Percentiles rank a stretch among this genome's conserved stretches.
Evolutionary conservation across 768 basidiomycete genomes (phyloP).

Genomic region (Leccinellum albellum): DNA sequence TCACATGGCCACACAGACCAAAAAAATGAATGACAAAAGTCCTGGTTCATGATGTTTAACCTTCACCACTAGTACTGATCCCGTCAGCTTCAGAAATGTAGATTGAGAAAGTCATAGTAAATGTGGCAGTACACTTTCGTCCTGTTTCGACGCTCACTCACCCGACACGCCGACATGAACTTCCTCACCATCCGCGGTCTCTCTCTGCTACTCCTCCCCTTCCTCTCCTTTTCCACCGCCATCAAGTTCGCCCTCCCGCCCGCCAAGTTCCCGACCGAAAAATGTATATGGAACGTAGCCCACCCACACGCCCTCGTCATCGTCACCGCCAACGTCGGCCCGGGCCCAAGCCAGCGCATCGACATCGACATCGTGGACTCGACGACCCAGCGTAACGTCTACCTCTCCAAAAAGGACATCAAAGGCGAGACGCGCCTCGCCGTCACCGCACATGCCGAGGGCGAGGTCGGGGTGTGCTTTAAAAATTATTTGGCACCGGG

Average conservation of each 20-base stretch:
- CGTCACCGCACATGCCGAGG: slow-evolving; percentile 88
- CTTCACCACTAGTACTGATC: too few species aligned
- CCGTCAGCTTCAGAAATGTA: too few species aligned
- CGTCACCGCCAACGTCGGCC: slow-evolving; percentile 89
- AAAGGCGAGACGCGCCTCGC: slow-evolving; percentile 90
- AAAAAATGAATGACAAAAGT: too few species aligned
- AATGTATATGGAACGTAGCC: slow-evolving; percentile 95
- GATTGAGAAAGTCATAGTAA: too few species aligned
- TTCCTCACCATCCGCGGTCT: neutral
- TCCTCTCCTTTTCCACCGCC: slow-evolving; percentile 39
- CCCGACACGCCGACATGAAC: slow-evolving; percentile 2
- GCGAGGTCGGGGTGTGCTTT: slow-evolving; percentile 95
- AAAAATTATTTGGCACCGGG: slow-evolving; percentile 74
- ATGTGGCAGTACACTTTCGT: neutral
- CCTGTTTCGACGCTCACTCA: neutral
- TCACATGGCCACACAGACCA: too few species aligned
- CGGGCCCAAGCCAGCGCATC: slow-evolving; percentile 71
- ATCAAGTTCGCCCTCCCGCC: slow-evolving; percentile 86
- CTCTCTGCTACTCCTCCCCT: slow-evolving; percentile 15
- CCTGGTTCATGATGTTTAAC: too few species aligned
- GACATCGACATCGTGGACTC: slow-evolving; percentile 96
- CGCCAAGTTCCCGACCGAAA: slow-evolving; percentile 65
- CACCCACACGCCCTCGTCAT: slow-evolving; percentile 87
- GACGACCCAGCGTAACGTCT: slow-evolving; percentile 78
- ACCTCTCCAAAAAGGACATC: slow-evolving; percentile 84